phyloP scores from a whole-genome alignment of 1,139 yeast genomes.

The Meyerozyma guilliermondii region DNA sequence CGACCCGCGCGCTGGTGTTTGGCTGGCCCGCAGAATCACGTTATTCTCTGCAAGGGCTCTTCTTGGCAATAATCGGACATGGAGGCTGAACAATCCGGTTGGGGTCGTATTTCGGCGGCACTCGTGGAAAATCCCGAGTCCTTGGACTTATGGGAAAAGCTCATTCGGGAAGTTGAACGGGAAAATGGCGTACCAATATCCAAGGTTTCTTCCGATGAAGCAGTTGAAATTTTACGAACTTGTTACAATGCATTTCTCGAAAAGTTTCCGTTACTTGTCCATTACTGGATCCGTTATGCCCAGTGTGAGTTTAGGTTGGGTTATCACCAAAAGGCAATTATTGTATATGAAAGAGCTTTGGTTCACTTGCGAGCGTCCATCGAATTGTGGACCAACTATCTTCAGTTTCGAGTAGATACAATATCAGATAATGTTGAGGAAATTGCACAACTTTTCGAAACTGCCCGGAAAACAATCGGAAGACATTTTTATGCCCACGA shows the following conservation, averaged over 20 bases:
- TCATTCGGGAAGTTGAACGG: constrained; percentile 31
- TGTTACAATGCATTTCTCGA: constrained; percentile 55
- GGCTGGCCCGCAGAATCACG: too few relatives aligned
- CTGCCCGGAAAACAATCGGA: constrained; percentile 63
- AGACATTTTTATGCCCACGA: constrained; percentile 67
- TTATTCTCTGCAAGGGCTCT: too few relatives aligned
- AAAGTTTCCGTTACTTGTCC: constrained; percentile 65
- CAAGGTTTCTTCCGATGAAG: constrained; percentile 38
- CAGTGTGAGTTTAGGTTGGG: constrained; percentile 60
- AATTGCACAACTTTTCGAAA: constrained; percentile 50
- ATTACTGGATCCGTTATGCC: constrained; percentile 80
- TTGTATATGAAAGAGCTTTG: constrained; percentile 53
- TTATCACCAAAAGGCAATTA: constrained; percentile 41
- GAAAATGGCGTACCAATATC: constrained; percentile 32
- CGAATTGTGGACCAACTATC: constrained; percentile 69
- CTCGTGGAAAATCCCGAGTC: constrained; percentile 41
- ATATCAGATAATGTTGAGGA: constrained; percentile 24
- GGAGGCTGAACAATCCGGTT: constrained; percentile 3
- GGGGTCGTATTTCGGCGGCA: constrained; percentile 21
- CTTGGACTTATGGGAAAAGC: constrained; percentile 45
- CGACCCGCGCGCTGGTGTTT: too few relatives aligned
- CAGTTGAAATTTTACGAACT: constrained; percentile 38
- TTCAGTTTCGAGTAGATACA: constrained; percentile 49
- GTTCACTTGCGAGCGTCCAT: constrained; percentile 50
- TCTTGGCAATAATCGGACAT: not conserved